Conservation (phyloP, 1,284 basidiomycete species). For the Boletus sp. region DNA sequence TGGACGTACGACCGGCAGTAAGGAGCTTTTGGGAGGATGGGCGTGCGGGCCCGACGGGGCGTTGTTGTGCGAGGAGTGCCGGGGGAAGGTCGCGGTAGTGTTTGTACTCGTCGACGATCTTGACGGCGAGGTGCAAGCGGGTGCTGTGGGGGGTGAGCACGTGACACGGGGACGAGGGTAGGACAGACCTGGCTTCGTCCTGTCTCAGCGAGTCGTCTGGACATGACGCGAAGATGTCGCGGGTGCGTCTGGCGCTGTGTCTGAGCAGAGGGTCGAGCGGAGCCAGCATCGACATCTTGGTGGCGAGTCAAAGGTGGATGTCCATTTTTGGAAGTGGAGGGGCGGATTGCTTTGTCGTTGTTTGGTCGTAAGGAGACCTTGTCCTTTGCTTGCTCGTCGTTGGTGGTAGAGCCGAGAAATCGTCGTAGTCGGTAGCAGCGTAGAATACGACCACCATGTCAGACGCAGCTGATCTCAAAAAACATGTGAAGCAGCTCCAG, state of each 20-base stretch:
- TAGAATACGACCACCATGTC: conserved; percentile 33
- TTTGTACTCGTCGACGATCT: conserved; percentile 84
- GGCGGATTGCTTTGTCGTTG: conserved; percentile 20
- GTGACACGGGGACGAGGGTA: background rate
- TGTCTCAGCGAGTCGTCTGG: conserved; percentile 56
- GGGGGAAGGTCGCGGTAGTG: conserved; percentile 85
- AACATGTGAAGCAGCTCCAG: conserved; percentile 75
- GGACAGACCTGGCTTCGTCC: conserved; percentile 63
- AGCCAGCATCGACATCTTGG: background rate
- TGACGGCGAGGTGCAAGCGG: conserved; percentile 62
- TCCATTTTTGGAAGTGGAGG: conserved; percentile 9
- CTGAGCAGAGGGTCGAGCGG: conserved; percentile 58
- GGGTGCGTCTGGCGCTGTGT: conserved; percentile 62
- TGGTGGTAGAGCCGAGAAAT: background rate
- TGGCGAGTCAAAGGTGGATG: background rate
- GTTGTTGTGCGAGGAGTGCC: conserved; percentile 78
- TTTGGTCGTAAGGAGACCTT: conserved; percentile 17
- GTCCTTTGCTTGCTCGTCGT: background rate
- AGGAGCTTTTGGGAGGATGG: conserved; percentile 59
- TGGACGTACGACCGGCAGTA: conserved; percentile 57
- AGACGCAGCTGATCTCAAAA: conserved; percentile 62
- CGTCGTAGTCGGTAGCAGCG: conserved; percentile 19
- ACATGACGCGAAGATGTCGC: conserved; percentile 62
- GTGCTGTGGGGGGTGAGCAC: conserved; percentile 40
- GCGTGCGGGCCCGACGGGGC: conserved; percentile 71